phyloP scores from a whole-genome alignment of 2,329 filamentous ascomycete genomes.

The Thelonectria discophora region DNA sequence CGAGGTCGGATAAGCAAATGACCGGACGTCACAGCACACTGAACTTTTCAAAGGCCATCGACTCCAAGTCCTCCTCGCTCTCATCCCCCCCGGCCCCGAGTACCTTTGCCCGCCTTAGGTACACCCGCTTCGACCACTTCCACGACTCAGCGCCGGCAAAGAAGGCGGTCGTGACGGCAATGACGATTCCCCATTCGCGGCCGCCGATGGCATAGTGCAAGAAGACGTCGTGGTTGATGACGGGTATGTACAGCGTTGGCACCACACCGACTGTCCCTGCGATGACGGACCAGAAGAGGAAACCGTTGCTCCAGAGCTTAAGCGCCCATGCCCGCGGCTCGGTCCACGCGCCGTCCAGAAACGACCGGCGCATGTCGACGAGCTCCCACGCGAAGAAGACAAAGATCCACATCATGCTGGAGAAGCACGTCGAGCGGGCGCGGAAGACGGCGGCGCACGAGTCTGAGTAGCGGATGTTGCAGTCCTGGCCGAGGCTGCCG shows the following conservation, averaged over 20 bases:
- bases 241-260: conserved; percentile 65
- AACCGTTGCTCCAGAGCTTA: conserved; percentile 75
- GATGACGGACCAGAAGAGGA: conserved; percentile 70
- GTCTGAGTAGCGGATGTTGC: conserved; percentile 64
- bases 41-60: conserved; percentile 11
- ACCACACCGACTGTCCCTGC: conserved; percentile 58
- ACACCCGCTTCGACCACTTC: conserved; percentile 54
- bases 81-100: neutral
- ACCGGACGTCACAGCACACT: neutral
- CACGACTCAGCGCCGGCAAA: conserved; percentile 65
- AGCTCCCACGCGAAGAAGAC: conserved; percentile 82
- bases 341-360: conserved; percentile 76
- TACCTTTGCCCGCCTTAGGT: neutral
- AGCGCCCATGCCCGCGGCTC: conserved; percentile 69
- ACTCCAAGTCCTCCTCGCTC: conserved; percentile 15
- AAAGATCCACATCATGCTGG: conserved; percentile 76
- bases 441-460: conserved; percentile 71
- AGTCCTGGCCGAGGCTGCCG: conserved; percentile 65
- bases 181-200: conserved; percentile 70
- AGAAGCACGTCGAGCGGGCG: conserved; percentile 77
- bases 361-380: conserved; percentile 73
- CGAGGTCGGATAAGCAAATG: too few species aligned
- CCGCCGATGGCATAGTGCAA: conserved; percentile 62
- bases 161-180: conserved; percentile 63
- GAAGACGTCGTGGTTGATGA: conserved; percentile 65